Conservation (phyloP, 2,329 filamentous ascomycete genomes). For the Ophiostoma triangulosporum region DNA sequence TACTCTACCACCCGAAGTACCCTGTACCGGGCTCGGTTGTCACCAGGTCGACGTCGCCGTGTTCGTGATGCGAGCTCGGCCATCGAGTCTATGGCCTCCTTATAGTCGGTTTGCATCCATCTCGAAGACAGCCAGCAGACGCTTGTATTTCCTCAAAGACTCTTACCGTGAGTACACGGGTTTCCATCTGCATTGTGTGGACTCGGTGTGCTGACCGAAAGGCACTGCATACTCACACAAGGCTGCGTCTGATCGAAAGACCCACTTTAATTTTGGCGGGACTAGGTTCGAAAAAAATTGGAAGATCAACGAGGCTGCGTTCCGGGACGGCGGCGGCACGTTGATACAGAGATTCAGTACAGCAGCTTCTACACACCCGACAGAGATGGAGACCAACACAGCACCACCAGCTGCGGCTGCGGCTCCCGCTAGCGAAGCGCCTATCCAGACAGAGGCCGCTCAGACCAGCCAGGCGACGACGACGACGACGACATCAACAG, state of each 20-base stretch:
- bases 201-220: background rate
- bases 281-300: background rate
- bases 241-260: background rate
- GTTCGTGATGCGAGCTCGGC: background rate
- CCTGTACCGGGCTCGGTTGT: too few relatives aligned
- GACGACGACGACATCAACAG: constrained; percentile 15
- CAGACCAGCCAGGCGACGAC: constrained; percentile 10
- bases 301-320: background rate
- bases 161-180: too few relatives aligned
- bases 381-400: constrained; percentile 4
- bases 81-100: background rate
- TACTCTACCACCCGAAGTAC: too few relatives aligned
- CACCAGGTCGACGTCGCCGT: too few relatives aligned
- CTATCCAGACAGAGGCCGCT: constrained; percentile 9
- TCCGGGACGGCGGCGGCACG: background rate
- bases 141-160: background rate
- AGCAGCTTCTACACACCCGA: background rate
- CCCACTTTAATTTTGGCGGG: background rate
- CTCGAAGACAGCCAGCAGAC: background rate
- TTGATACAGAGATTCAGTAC: background rate
- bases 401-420: background rate
- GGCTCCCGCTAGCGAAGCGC: background rate
- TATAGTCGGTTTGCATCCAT: background rate
- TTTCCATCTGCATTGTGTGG: too few relatives aligned
- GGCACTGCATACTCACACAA: background rate